phyloP scores from a whole-genome alignment of 257 asterid species.

The Eucommia ulmoides region DNA sequence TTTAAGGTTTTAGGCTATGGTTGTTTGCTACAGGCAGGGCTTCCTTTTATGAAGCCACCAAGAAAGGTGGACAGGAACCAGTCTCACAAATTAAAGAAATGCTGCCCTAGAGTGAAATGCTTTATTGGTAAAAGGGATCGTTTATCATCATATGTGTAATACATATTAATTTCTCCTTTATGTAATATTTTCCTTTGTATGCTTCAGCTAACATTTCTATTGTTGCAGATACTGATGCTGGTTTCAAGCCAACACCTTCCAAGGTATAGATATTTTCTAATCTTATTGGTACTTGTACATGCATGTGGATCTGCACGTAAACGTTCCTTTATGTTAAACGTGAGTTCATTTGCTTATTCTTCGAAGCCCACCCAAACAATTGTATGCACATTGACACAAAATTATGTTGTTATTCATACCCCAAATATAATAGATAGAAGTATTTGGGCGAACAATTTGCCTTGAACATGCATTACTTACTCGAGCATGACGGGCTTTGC shows the following conservation, averaged over 20 bases:
- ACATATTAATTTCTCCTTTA: neutral
- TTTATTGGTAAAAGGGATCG: constrained; percentile 43
- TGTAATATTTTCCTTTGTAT: neutral
- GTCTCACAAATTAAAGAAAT: constrained; percentile 34
- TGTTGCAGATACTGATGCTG: constrained; percentile 65
- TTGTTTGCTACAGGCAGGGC: constrained; percentile 34
- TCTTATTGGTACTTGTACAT: no score
- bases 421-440: no score
- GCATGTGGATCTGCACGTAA: no score
- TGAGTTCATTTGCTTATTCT: no score
- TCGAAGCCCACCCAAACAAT: no score
- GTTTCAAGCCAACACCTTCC: constrained; percentile 63
- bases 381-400: no score
- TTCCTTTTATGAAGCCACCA: constrained; percentile 80
- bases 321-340: no score
- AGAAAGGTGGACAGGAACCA: constrained; percentile 29
- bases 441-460: no score
- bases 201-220: constrained; percentile 9
- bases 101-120: constrained; percentile 58
- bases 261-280: constrained; percentile 32
- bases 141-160: neutral
- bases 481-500: no score
- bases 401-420: no score
- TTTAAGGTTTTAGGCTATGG: neutral
- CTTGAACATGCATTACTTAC: no score